Conservation (phyloP, 2,329 filamentous ascomycete genomes). For the Colletotrichum horii region DNA sequence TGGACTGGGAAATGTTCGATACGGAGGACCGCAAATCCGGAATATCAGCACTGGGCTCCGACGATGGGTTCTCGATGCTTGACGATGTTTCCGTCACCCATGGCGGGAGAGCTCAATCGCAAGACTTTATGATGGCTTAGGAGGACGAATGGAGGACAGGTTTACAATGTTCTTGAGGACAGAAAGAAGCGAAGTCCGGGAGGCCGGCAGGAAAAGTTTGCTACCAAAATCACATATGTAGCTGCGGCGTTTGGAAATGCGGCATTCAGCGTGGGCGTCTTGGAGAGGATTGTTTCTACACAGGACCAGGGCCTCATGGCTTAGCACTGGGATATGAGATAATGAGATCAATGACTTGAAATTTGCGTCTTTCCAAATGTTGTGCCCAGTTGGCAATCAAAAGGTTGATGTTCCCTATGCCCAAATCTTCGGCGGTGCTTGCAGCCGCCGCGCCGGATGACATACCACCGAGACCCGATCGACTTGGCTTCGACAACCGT, state of each 20-base stretch:
- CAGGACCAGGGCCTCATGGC: neutral
- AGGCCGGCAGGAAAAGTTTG: neutral
- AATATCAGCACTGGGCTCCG: neutral
- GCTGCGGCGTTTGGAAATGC: neutral
- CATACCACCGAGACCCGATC: neutral
- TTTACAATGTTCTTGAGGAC: neutral
- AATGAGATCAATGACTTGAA: neutral
- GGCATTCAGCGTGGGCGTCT: neutral
- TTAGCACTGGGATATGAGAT: neutral
- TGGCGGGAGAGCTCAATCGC: neutral
- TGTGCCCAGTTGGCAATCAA: neutral
- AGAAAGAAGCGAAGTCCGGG: neutral
- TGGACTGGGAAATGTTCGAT: slow-evolving; percentile 11
- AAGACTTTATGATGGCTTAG: neutral
- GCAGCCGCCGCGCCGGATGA: neutral
- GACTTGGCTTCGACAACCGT: neutral
- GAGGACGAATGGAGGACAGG: neutral
- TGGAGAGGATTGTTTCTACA: neutral
- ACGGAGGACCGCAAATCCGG: neutral
- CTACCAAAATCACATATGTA: neutral
- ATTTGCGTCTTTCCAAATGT: neutral
- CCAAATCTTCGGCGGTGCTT: neutral
- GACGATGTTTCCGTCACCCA: neutral
- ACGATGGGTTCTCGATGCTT: neutral
- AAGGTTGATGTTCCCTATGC: neutral